These are phyloP conservation scores for Lignosus rhinocerotis DNA, from an alignment of 1,284 basidiomycete species.

Conservation along the genomic window DNA sequence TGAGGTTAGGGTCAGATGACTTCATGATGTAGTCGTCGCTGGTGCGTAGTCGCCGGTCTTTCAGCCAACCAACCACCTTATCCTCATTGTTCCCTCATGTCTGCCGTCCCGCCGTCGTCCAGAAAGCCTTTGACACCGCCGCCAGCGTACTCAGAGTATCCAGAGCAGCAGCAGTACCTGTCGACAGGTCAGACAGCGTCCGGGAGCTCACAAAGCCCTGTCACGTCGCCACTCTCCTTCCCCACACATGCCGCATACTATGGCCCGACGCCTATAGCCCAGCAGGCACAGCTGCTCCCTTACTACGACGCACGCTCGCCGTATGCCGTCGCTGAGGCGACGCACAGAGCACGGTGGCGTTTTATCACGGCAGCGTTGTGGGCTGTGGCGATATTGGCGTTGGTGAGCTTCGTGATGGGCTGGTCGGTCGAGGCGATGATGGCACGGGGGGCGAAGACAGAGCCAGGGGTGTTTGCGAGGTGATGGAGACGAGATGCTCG, in stretches of 20 bases:
- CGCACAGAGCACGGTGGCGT: conserved; percentile 31
- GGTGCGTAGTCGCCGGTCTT: background rate
- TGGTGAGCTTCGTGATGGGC: conserved; percentile 29
- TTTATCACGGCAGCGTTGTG: conserved; percentile 33
- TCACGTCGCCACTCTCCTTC: conserved; percentile 21
- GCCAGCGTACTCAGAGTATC: conserved; percentile 30
- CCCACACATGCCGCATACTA: conserved; percentile 26
- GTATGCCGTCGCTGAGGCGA: conserved; percentile 31
- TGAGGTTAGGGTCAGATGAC: conserved; percentile 16
- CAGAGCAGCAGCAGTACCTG: conserved; percentile 15
- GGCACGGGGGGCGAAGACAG: conserved; percentile 10
- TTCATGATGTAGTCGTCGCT: conserved; percentile 1
- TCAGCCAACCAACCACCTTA: background rate
- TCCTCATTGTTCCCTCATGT: conserved; percentile 11
- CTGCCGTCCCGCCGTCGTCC: conserved; percentile 1
- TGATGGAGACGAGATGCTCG: conserved; percentile 5
- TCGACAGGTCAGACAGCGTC: conserved; percentile 12
- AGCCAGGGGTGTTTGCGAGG: conserved; percentile 4
- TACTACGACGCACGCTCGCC: conserved; percentile 37
- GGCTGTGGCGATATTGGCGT: conserved; percentile 29
- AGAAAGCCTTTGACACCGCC: conserved; percentile 30
- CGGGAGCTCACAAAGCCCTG: conserved; percentile 8
- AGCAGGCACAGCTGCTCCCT: conserved; percentile 32
- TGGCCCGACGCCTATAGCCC: conserved; percentile 34
- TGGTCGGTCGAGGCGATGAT: conserved; percentile 27